These are phyloP conservation scores for Aspergillus spinulosporus DNA, from an alignment of 2,329 filamentous ascomycete species.

Conservation along the genomic window DNA sequence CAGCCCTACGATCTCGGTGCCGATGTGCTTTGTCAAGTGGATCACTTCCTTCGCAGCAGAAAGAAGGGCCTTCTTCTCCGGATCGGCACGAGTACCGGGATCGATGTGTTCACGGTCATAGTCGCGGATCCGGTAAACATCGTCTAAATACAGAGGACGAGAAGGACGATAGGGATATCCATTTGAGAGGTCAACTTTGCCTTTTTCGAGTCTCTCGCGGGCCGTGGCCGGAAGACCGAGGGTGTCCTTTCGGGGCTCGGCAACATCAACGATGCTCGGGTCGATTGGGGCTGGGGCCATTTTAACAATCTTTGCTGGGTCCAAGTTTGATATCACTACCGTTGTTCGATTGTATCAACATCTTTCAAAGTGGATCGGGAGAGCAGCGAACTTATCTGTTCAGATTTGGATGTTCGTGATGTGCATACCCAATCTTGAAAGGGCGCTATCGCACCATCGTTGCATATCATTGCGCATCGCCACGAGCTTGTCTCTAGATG, in stretches of 20 bases:
- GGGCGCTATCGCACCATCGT: slow-evolving; percentile 34
- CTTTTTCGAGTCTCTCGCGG: slow-evolving; percentile 62
- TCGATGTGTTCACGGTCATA: slow-evolving; percentile 59
- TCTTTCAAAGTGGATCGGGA: background rate
- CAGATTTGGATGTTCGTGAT: background rate
- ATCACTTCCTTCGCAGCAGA: slow-evolving; percentile 64
- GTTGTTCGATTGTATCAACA: background rate
- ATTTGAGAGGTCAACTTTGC: slow-evolving; percentile 66
- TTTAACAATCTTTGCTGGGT: slow-evolving; percentile 9
- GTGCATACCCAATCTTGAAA: background rate
- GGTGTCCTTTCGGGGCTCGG: slow-evolving; percentile 63
- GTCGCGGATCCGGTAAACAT: slow-evolving; percentile 66
- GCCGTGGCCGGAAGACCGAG: slow-evolving; percentile 62
- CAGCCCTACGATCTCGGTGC: slow-evolving; percentile 64
- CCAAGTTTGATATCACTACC: background rate
- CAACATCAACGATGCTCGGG: slow-evolving; percentile 63
- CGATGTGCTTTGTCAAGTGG: slow-evolving; percentile 62
- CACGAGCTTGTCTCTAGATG: background rate
- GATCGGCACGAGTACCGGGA: slow-evolving; percentile 64
- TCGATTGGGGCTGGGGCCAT: slow-evolving; percentile 64
- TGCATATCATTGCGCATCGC: slow-evolving; percentile 30
- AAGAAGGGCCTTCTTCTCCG: slow-evolving; percentile 59
- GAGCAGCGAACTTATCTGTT: background rate
- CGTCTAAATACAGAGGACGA: slow-evolving; percentile 67
- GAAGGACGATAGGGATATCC: slow-evolving; percentile 68